These are phyloP conservation scores for Alopecurus myosuroides DNA, from an alignment of 176 grass and related monocot species.

Conservation along the genomic window DNA sequence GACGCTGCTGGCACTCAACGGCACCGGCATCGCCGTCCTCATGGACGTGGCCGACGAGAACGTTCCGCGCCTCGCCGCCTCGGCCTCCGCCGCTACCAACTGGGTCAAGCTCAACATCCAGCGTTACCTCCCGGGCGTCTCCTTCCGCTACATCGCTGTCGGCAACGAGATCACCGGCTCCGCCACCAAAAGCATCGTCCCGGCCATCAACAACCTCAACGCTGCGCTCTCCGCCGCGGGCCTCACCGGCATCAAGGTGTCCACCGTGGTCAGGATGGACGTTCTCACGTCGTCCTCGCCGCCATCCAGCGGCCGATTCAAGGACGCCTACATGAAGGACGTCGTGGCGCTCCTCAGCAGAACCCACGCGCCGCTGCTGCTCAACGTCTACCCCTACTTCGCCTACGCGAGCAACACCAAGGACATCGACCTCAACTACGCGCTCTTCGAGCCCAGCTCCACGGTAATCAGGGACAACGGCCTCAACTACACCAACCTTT, in stretches of 20 bases:
- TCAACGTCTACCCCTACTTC: too few relatives aligned
- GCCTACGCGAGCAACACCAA: background rate
- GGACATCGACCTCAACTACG: background rate
- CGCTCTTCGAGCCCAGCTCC: slow-evolving; percentile 1
- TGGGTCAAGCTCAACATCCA: slow-evolving; percentile 47
- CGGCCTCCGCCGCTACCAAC: slow-evolving; percentile 41
- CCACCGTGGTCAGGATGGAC: background rate
- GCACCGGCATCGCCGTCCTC: slow-evolving; percentile 51
- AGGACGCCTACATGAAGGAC: too few relatives aligned
- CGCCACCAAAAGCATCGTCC: slow-evolving; percentile 30
- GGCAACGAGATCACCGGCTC: slow-evolving; percentile 61
- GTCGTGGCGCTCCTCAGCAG: too few relatives aligned
- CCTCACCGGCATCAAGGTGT: slow-evolving; percentile 33
- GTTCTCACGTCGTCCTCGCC: background rate
- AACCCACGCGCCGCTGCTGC: too few relatives aligned
- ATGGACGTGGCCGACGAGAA: slow-evolving; percentile 71
- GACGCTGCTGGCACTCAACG: slow-evolving; percentile 42
- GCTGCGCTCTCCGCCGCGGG: slow-evolving; percentile 53
- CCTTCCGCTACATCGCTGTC: slow-evolving; percentile 70
- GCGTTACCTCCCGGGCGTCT: too few relatives aligned
- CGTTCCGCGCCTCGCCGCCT: slow-evolving; percentile 40
- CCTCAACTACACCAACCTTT: slow-evolving; percentile 39
- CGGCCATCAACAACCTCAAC: slow-evolving; percentile 60
- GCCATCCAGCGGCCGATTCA: slow-evolving; percentile 11
- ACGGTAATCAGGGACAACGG: background rate